Evolutionary conservation across 2,329 filamentous ascomycete genomes (phyloP).

Genomic region (Beauveria sp.): DNA sequence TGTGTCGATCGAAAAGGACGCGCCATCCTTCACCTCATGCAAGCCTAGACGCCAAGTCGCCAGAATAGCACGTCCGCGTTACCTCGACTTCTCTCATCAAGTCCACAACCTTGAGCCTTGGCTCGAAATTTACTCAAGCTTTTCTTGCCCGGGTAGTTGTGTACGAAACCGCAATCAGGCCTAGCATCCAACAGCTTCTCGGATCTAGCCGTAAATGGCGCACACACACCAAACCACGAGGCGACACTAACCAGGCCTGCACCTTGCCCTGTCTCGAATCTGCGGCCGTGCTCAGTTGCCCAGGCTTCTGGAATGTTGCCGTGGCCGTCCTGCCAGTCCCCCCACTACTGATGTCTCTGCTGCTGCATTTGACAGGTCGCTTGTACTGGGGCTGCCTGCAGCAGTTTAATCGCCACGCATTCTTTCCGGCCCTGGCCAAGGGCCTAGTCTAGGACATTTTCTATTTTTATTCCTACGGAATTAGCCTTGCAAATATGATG

Average conservation of each 20-base stretch:
- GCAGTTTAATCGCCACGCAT: not conserved
- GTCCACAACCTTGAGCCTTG: not conserved
- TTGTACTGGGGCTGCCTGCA: not conserved
- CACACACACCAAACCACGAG: not conserved
- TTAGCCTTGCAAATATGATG: not conserved
- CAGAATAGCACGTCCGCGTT: no score
- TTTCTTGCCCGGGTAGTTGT: not conserved
- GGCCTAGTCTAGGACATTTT: not conserved
- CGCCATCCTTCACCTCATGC: not conserved
- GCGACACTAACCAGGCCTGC: not conserved
- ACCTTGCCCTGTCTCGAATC: not conserved
- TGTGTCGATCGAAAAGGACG: not conserved
- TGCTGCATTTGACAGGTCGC: not conserved
- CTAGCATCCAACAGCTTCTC: not conserved
- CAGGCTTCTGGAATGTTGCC: not conserved
- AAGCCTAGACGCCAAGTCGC: no score
- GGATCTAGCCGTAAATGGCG: slow-evolving; percentile 6
- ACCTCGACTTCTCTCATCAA: not conserved
- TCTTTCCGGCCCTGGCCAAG: not conserved
- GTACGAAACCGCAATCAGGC: not conserved
- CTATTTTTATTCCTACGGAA: not conserved
- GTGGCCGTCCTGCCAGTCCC: not conserved
- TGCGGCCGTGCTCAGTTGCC: not conserved
- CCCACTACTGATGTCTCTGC: not conserved
- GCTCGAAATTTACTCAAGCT: not conserved